Evolutionary conservation across 2,329 filamentous ascomycete species (phyloP).

Genomic region (Lachnellula subtilissima): DNA sequence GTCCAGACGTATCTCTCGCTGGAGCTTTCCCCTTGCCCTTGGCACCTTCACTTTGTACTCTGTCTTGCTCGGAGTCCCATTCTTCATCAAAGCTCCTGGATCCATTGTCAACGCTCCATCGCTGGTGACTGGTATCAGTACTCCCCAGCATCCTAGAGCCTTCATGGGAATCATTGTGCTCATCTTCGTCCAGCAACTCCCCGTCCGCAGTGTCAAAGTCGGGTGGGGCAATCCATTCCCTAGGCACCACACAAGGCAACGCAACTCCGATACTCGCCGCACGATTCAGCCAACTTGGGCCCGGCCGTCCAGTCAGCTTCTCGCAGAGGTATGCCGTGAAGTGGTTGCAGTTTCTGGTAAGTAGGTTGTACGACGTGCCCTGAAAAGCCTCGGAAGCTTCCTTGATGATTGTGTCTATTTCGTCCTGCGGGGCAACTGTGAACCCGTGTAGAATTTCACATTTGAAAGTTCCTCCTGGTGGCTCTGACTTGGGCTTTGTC

Average conservation of each 20-base stretch:
- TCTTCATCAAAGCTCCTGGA: slow-evolving; percentile 27
- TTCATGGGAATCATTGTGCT: slow-evolving; percentile 46
- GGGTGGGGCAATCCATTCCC: slow-evolving; percentile 75
- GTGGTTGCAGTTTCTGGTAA: slow-evolving; percentile 85
- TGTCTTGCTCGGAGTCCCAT: slow-evolving; percentile 45
- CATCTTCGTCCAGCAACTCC: slow-evolving; percentile 52
- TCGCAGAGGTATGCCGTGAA: slow-evolving; percentile 75
- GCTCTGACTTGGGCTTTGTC: slow-evolving; percentile 67
- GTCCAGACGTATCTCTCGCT: slow-evolving; percentile 46
- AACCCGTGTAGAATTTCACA: slow-evolving; percentile 75
- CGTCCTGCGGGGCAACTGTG: slow-evolving; percentile 61
- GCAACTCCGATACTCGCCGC: slow-evolving; percentile 79
- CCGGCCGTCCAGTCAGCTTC: slow-evolving; percentile 63
- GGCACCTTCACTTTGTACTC: slow-evolving; percentile 33
- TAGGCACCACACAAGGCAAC: slow-evolving; percentile 75
- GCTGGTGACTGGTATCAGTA: slow-evolving; percentile 23
- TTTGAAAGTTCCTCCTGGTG: slow-evolving; percentile 73
- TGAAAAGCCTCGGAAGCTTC: slow-evolving; percentile 67
- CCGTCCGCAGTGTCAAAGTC: slow-evolving; percentile 71
- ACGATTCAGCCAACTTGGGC: slow-evolving; percentile 74
- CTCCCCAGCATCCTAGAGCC: slow-evolving; percentile 52
- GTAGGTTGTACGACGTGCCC: slow-evolving; percentile 72
- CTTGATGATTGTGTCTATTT: slow-evolving; percentile 67
- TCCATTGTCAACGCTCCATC: slow-evolving; percentile 27
- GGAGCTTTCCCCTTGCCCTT: slow-evolving; percentile 33